Evolutionary conservation across 768 basidiomycete genomes (phyloP).

Genomic region (Pulveroboletus sp.): DNA sequence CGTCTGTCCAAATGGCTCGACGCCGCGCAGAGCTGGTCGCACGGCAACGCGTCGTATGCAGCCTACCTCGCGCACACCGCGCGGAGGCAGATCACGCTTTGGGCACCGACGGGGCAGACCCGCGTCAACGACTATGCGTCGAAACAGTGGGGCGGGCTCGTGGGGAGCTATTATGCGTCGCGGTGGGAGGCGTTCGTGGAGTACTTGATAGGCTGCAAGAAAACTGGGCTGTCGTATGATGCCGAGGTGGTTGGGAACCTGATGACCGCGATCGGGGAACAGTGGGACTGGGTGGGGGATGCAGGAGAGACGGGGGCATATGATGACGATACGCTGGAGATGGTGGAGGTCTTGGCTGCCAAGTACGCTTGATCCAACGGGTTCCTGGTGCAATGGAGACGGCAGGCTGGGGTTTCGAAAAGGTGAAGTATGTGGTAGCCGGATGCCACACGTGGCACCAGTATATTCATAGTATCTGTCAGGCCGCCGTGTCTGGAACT

Average conservation of each 20-base stretch:
- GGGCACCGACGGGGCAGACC: constrained; percentile 41
- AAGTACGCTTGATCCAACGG: constrained; percentile 12
- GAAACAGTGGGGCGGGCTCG: constrained; percentile 42
- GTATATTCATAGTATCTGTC: too few species aligned
- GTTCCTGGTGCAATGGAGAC: too few species aligned
- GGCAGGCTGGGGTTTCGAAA: too few species aligned
- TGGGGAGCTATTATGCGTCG: constrained; percentile 34
- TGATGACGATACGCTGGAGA: constrained; percentile 20
- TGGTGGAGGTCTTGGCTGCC: constrained; percentile 15
- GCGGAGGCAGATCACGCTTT: constrained; percentile 43
- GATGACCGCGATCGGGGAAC: constrained; percentile 33
- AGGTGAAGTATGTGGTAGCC: too few species aligned
- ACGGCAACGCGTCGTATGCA: constrained; percentile 30
- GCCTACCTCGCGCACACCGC: constrained; percentile 38
- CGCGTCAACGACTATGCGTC: constrained; percentile 44
- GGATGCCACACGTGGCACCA: too few species aligned
- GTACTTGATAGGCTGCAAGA: constrained; percentile 33
- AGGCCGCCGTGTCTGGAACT: too few species aligned
- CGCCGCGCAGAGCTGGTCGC: constrained; percentile 29
- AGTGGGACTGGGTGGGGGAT: constrained; percentile 28
- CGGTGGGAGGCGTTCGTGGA: constrained; percentile 36
- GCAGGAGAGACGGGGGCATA: constrained; percentile 10
- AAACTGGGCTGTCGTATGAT: constrained; percentile 28
- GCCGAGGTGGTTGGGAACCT: constrained; percentile 16
- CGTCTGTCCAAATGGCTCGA: constrained; percentile 30